Percentiles rank a stretch among this genome's conserved stretches.
Conservation (phyloP, 192 early-diverging fungal genomes). For the Coemansia asiatica region DNA sequence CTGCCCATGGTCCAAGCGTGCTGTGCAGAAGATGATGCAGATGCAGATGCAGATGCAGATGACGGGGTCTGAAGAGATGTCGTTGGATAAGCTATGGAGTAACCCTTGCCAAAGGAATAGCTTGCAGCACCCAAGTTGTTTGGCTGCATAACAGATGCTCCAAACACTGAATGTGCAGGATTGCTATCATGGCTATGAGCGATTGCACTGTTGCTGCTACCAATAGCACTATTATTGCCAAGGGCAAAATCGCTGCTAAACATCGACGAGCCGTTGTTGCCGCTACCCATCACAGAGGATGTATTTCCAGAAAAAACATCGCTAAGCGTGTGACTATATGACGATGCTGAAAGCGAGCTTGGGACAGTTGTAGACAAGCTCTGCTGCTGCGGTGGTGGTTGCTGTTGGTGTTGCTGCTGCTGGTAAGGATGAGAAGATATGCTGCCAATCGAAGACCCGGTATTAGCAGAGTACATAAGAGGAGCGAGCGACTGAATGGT, state of each 20-base stretch:
- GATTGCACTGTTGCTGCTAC: too few relatives aligned
- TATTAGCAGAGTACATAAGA: constrained; percentile 17
- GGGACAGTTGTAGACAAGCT: constrained; percentile 14
- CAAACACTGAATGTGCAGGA: too few relatives aligned
- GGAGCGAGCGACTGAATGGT: constrained; percentile 40
- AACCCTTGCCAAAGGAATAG: constrained; percentile 25
- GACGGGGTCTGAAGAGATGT: too few relatives aligned
- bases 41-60: not conserved
- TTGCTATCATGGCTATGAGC: too few relatives aligned
- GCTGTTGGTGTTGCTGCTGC: not conserved
- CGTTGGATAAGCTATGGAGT: constrained; percentile 29
- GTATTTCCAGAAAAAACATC: constrained; percentile 8
- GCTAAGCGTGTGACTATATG: constrained; percentile 20
- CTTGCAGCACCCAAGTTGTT: not conserved
- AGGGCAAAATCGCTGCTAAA: not conserved
- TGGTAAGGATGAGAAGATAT: constrained; percentile 6
- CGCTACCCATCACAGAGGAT: not conserved
- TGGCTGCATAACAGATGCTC: not conserved
- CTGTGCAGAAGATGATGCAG: constrained; percentile 25
- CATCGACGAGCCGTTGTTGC: not conserved
- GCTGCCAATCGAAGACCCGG: constrained; percentile 1
- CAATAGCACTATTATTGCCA: not conserved
- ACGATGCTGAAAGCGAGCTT: not conserved
- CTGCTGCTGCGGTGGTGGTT: too few relatives aligned
- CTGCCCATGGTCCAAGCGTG: constrained; percentile 1